phyloP scores from a whole-genome alignment of 768 basidiomycete species.

The Cystoderma amianthinum region DNA sequence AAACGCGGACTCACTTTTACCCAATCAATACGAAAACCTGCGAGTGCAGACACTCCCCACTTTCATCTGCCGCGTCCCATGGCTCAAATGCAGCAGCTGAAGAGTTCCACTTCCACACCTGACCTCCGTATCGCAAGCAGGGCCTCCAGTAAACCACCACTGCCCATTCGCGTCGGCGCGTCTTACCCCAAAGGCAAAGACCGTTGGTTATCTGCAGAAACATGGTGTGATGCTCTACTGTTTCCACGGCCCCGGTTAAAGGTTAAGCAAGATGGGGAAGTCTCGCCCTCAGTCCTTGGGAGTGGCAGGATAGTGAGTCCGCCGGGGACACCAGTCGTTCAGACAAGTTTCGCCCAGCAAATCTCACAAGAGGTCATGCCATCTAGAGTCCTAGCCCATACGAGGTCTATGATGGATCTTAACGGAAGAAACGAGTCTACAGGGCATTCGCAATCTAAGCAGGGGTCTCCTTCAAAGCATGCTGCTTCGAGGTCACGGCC shows the following conservation, averaged over 20 bases:
- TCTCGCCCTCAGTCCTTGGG: conserved; percentile 5
- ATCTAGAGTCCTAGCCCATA: conserved; percentile 44
- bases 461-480: not conserved
- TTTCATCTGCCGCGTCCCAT: conserved; percentile 2
- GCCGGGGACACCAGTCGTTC: conserved; percentile 38
- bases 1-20: conserved; percentile 13
- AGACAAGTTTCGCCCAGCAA: conserved; percentile 10
- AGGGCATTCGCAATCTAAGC: conserved; percentile 1
- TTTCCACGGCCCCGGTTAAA: conserved; percentile 72
- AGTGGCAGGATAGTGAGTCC: conserved; percentile 40
- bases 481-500: not conserved
- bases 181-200: conserved; percentile 37
- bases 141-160: not conserved
- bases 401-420: conserved; percentile 36
- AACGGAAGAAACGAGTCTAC: no score
- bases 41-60: no score
- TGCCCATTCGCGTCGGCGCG: not conserved
- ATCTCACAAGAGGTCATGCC: conserved; percentile 18
- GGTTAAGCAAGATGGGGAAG: conserved; percentile 26
- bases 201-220: conserved; percentile 67
- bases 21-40: conserved; percentile 16
- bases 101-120: conserved; percentile 60
- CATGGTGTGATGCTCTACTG: conserved; percentile 76
- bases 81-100: conserved; percentile 27
- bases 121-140: conserved; percentile 33